Percentiles rank a stretch among this genome's conserved stretches.
These are phyloP conservation scores for Yamagishiella unicocca DNA, from an alignment of 139 green algal species.

Conservation along the genomic window DNA sequence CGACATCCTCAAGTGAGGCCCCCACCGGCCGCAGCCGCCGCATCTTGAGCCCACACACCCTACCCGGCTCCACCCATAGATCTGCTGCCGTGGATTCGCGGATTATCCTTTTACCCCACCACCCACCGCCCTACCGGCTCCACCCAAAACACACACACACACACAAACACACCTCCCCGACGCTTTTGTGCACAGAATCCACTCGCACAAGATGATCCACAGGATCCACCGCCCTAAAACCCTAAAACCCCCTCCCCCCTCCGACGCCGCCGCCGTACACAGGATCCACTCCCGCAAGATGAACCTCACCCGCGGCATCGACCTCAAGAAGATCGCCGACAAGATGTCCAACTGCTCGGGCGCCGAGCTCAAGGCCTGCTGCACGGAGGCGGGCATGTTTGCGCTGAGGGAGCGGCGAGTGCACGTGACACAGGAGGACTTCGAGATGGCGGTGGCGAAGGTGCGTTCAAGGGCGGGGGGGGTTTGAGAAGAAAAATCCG, in stretches of 20 bases:
- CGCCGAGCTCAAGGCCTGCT: conserved; percentile 97
- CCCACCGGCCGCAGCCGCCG: no score
- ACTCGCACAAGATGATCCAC: no score
- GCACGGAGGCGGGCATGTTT: conserved; percentile 99
- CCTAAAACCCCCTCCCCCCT: background rate
- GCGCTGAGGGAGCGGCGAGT: conserved; percentile 96
- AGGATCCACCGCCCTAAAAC: no score
- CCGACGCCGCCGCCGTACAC: background rate
- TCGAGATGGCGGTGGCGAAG: conserved; percentile 99
- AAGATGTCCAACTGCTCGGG: conserved; percentile 92
- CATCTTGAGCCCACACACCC: no score
- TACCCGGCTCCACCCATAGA: no score
- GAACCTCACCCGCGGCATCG: conserved; percentile 95
- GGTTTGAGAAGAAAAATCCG: background rate
- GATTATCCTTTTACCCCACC: no score
- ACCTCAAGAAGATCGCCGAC: conserved; percentile 95
- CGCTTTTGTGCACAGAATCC: no score
- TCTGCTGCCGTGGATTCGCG: no score
- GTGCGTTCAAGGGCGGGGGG: conserved; percentile 56
- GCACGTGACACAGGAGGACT: conserved; percentile 99
- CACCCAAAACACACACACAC: no score
- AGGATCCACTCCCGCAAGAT: conserved; percentile 73
- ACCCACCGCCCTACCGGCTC: no score
- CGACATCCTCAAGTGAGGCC: conserved; percentile 94
- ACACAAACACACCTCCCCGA: no score